A percentile compares a stretch with the other conserved stretches of the same genome.
Evolutionary conservation across 768 basidiomycete species (phyloP).

Genomic region (Kwoniella heveanensis): DNA sequence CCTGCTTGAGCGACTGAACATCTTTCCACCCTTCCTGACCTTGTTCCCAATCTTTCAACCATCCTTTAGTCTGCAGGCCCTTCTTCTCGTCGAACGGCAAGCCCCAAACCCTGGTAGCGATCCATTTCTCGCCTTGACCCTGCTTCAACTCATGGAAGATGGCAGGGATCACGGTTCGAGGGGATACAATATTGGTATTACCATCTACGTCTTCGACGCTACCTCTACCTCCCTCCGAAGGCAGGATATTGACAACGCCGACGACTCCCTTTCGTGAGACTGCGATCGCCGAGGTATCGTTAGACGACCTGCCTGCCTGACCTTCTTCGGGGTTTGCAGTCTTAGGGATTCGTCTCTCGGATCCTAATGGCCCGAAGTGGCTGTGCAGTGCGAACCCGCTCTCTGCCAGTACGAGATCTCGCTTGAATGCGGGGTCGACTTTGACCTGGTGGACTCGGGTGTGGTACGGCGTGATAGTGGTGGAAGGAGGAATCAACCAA

Average conservation of each 20-base stretch:
- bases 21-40: constrained; percentile 12
- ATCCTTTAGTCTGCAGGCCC: constrained; percentile 12
- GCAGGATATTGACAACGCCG: constrained; percentile 52
- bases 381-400: constrained; percentile 72
- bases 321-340: constrained; percentile 44
- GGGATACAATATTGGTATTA: constrained; percentile 69
- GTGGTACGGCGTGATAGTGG: constrained; percentile 66
- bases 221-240: neutral
- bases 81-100: constrained; percentile 55
- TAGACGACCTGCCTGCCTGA: constrained; percentile 1
- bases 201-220: constrained; percentile 66
- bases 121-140: constrained; percentile 60
- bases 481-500: constrained; percentile 70
- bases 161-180: constrained; percentile 68
- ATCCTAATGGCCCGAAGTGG: constrained; percentile 57
- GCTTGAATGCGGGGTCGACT: constrained; percentile 56
- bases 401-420: constrained; percentile 64
- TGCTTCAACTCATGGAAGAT: constrained; percentile 60
- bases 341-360: constrained; percentile 26
- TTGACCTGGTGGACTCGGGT: constrained; percentile 67
- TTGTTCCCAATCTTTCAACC: constrained; percentile 19
- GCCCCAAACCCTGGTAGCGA: constrained; percentile 68
- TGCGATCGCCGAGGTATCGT: constrained; percentile 31
- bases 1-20: constrained; percentile 23
- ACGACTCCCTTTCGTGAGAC: constrained; percentile 16